A percentile compares a stretch with the other conserved stretches of the same genome.
Conservation (phyloP, 108 stramenopile genomes). For the Pseudonitzschia multiseries region DNA sequence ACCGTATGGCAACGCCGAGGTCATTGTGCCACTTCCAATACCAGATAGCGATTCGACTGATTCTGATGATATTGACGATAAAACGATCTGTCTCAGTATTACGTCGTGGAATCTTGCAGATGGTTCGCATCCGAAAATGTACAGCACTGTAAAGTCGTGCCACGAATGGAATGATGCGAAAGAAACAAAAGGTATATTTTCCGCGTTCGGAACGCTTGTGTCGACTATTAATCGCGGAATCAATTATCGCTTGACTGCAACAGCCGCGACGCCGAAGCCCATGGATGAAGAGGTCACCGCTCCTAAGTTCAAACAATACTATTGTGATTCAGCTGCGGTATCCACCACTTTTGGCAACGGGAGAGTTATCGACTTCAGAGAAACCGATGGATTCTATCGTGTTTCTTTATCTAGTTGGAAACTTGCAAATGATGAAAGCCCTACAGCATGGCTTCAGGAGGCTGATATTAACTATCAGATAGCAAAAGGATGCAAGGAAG, state of each 20-base stretch:
- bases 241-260: constrained; percentile 17
- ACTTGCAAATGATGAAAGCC: constrained; percentile 50
- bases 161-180: constrained; percentile 68
- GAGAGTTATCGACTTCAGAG: constrained; percentile 57
- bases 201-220: constrained; percentile 65
- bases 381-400: constrained; percentile 77
- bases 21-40: constrained; percentile 46
- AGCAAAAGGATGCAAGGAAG: constrained; percentile 84
- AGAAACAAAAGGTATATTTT: constrained; percentile 51
- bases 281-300: constrained; percentile 19
- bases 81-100: constrained; percentile 63
- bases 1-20: constrained; percentile 71
- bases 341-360: constrained; percentile 84
- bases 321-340: constrained; percentile 78
- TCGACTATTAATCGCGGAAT: constrained; percentile 34
- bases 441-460: constrained; percentile 60
- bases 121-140: constrained; percentile 65
- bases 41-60: constrained; percentile 25
- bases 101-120: constrained; percentile 77
- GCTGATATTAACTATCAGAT: constrained; percentile 71
- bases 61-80: constrained; percentile 8
- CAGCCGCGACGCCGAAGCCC: constrained; percentile 11
- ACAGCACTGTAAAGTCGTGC: constrained; percentile 72
- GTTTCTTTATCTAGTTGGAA: constrained; percentile 56
- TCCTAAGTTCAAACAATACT: constrained; percentile 67